These are phyloP conservation scores for Chenopodium quinoa DNA, from an alignment of 148 eudicot species.

Conservation along the genomic window DNA sequence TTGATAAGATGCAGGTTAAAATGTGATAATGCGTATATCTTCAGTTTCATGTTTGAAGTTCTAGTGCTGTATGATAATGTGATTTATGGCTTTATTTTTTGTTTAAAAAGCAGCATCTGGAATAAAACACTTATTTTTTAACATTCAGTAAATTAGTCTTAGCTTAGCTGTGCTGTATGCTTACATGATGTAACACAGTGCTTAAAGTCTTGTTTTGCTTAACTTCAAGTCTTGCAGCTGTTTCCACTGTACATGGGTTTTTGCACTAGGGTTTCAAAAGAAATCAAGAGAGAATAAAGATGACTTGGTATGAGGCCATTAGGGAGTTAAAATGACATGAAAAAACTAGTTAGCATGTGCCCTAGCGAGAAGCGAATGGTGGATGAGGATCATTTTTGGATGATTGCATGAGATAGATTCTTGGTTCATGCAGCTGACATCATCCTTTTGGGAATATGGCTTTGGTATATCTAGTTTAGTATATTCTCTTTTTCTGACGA, in stretches of 20 bases:
- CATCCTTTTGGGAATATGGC: no score
- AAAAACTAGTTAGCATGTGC: no score
- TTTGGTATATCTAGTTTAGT: background rate
- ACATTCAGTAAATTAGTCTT: background rate
- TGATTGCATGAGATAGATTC: no score
- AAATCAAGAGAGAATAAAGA: no score
- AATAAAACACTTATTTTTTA: background rate
- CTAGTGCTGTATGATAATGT: background rate
- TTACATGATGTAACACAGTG: background rate
- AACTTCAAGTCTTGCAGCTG: background rate
- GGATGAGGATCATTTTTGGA: no score
- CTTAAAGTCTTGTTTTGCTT: background rate
- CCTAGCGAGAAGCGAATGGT: no score
- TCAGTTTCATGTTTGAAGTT: background rate
- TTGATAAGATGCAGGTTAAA: constrained; percentile 87
- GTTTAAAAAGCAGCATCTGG: background rate
- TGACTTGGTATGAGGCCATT: no score
- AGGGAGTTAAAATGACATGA: no score
- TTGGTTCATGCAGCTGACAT: no score
- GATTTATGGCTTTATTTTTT: constrained; percentile 8
- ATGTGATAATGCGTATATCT: background rate
- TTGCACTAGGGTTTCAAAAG: background rate
- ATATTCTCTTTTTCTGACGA: background rate
- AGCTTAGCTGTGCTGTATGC: background rate
- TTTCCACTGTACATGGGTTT: background rate